Evolutionary conservation across 768 basidiomycete genomes (phyloP), one percentile per base, ranked within the genome.

Genomic region (Gymnopilus junonius): DNA sequence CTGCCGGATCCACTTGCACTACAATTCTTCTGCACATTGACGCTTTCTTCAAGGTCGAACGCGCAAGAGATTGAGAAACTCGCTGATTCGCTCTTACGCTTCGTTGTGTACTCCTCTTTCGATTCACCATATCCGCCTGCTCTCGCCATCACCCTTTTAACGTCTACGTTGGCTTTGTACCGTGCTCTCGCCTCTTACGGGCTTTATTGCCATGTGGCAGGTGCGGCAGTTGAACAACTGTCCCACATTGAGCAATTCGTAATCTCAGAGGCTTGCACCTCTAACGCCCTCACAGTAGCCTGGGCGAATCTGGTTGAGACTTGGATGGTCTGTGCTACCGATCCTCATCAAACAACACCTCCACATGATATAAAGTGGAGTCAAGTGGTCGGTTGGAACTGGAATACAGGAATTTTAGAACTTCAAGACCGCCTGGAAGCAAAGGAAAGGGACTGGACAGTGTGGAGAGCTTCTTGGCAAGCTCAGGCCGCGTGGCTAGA

Each of bases 321-420:
- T 0, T 98, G 95, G 95, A 89, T 81, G 6, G 79, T 85, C 3
- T 96, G 93, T 67, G 94, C 95, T 0, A 84, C 87, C n/a, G 92
- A 99, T 70, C 96, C 97, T 6, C 97, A 99, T 71, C 81, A 83
- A 58, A 96, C 94, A 7, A 91, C 88, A 2, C 94, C 94, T 0
- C 82, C 81, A 8, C 97, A 99, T 74, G 94, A 93, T 57, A 87
- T 98, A 53, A 76, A 91, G 8, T 99, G 97, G 96, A 93, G 89
- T 59, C 93, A 95, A 69, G 79, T 97, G 10, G 76, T 80, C n/a
- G 88, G 85, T 2, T 92, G 91, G 87, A 86, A 82, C 0, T 97
- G 94, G 92, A 81, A 78, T 17, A 80, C 81, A 0, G 87, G 90
- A 31, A 67, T 88, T 8, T 69, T 83, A n/a, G 77, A 76, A 50